Percentiles rank a stretch among this genome's conserved stretches.
These are phyloP conservation scores for Neurospora sp. DNA, from an alignment of 495 filamentous ascomycete genomes.

Conservation along the genomic window DNA sequence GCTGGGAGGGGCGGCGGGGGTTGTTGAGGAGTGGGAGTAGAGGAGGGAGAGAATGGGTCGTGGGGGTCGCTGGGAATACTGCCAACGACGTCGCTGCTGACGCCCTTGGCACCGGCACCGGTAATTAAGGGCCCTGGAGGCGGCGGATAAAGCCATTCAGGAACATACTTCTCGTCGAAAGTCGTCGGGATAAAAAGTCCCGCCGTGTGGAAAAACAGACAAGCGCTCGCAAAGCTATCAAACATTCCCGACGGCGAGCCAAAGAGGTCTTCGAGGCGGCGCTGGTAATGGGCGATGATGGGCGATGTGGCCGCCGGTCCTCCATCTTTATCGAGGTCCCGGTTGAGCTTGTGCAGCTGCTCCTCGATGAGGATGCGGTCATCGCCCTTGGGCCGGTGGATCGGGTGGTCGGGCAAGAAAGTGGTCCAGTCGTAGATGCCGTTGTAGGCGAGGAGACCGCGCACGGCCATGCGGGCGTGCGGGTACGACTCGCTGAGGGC, in stretches of 20 bases:
- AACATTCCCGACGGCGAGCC: slow-evolving; percentile 30
- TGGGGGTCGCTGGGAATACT: neutral
- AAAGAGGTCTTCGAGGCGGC: slow-evolving; percentile 25
- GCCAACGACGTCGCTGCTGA: neutral
- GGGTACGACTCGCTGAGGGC: slow-evolving; percentile 37
- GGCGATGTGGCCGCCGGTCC: neutral
- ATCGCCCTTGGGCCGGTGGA: slow-evolving; percentile 13
- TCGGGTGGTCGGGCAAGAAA: slow-evolving; percentile 35
- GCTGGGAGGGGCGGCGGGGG: neutral
- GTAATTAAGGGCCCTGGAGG: neutral
- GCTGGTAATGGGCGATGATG: neutral
- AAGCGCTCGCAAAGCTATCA: slow-evolving; percentile 43
- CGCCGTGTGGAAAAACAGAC: slow-evolving; percentile 43
- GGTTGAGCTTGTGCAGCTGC: neutral
- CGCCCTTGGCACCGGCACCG: slow-evolving; percentile 1
- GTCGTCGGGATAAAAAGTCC: slow-evolving; percentile 26
- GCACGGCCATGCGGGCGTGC: slow-evolving; percentile 26
- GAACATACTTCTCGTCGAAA: slow-evolving; percentile 16
- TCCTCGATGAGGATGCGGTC: neutral
- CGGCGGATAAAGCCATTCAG: neutral
- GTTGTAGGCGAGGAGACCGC: slow-evolving; percentile 38
- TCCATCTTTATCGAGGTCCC: neutral
- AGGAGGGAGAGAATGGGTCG: neutral
- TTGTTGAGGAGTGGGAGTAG: neutral
- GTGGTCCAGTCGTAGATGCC: slow-evolving; percentile 47